Base-by-base conservation (phyloP, 2,329 filamentous ascomycete species). In the Aureobasidium zeae region DNA sequence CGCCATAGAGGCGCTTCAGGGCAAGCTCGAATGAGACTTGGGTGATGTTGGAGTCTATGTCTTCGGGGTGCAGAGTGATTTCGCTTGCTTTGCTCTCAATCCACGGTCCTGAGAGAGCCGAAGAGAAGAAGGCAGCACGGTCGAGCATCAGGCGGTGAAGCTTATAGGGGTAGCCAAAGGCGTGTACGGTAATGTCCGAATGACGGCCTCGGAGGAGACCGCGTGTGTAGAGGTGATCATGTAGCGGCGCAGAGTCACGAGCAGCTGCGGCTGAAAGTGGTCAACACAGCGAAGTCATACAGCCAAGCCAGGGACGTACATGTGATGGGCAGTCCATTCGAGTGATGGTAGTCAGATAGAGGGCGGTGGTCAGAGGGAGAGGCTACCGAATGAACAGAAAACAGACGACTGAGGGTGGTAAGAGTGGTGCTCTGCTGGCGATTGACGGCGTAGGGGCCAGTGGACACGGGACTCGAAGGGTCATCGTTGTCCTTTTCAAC, bases 61-160 rank as follows among this genome's bases (percentile, higher is more conserved):
- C 67, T 49, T 74, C 70, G 0, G 72, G 72, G 41, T 70, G 63
- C 6, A 76, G 58, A 0, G 62, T 66, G 37, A 76, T 69, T 35
- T 74, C 71, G 48, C 66, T 72, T 4, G 68, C 62, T 25, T 62
- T 64, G 48, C 71, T 71, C 52, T 76, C 72, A 8, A 71, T 59
- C 72, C 72, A 76, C n/a, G 71, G 70, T 25, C 69, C 71, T 0
- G 69, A 73, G 17, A 76, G 60, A 11, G 71, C 71, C 11, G 67
- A 69, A 2, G 67, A 64, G 55, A 76, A 76, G 63, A 74, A 76
- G 0, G 72, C 71, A 4, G 73, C 70, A 39, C 69, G 67, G 52
- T 75, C 72, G 15, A 76, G 67, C 15, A 76, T 64, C 7, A 76
- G 58, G 13, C 72, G 69, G 52, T 76, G 72, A 5, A 76, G 62